These are phyloP conservation scores for Globisporangium paddicum DNA, from an alignment of 352 stramenopile species.

Conservation along the genomic window DNA sequence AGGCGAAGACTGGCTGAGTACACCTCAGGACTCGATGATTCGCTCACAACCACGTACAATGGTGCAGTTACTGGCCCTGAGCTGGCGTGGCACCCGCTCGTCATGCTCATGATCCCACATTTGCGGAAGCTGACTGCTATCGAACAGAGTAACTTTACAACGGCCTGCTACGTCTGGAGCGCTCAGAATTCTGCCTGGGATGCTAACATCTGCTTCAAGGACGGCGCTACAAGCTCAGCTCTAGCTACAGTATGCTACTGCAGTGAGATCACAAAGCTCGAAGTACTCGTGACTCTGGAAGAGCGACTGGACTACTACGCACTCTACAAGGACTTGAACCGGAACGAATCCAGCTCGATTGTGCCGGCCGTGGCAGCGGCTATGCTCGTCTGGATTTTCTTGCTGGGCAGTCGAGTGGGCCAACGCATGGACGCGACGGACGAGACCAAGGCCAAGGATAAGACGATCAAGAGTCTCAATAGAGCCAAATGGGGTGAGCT, in stretches of 20 bases:
- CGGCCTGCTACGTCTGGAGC: slow-evolving; percentile 53
- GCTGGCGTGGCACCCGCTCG: slow-evolving; percentile 32
- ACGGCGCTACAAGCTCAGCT: slow-evolving; percentile 31
- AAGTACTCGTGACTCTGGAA: slow-evolving; percentile 60
- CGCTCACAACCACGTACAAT: background rate
- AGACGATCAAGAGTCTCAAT: slow-evolving; percentile 53
- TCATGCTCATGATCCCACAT: slow-evolving; percentile 49
- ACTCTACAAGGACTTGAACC: slow-evolving; percentile 46
- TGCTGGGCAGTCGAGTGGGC: slow-evolving; percentile 22
- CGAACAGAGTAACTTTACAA: slow-evolving; percentile 60
- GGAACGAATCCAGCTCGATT: slow-evolving; percentile 52
- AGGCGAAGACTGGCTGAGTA: slow-evolving; percentile 4
- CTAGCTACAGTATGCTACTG: slow-evolving; percentile 57
- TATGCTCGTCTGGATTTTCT: slow-evolving; percentile 35
- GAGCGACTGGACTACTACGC: slow-evolving; percentile 66
- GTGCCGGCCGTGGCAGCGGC: slow-evolving; percentile 32
- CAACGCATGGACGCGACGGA: slow-evolving; percentile 32
- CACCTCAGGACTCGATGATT: background rate
- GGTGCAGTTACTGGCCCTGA: background rate
- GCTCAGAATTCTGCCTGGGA: slow-evolving; percentile 27
- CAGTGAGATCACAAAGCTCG: slow-evolving; percentile 28
- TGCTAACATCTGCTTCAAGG: slow-evolving; percentile 55
- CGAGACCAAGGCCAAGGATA: slow-evolving; percentile 39
- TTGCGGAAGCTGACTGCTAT: slow-evolving; percentile 28
- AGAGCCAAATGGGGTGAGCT: slow-evolving; percentile 63